Base-by-base conservation (phyloP, 2,329 filamentous ascomycete genomes). In the Zasmidium cellare region DNA sequence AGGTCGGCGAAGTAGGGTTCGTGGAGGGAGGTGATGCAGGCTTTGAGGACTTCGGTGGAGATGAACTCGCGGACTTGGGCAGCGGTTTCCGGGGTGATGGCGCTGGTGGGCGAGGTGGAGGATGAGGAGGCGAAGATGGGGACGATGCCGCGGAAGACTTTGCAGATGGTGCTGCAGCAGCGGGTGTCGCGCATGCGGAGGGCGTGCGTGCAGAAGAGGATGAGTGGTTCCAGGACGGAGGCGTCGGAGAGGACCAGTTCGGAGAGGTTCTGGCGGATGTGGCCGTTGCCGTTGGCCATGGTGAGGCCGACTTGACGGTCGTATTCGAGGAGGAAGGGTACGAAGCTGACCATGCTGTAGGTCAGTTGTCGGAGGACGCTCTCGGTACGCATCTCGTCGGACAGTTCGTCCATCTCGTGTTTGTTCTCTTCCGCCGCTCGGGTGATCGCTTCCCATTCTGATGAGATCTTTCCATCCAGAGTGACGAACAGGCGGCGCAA, bases 301-400 rank as follows among this genome's bases (percentile, higher is more conserved):
- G 50, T 50, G 3, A 44, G 44, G 22, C 47, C 49, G 47, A 59
- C 41, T 56, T 63, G 56, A 75, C 81, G 76, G 81, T 79, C 77
- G 57, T 80, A 79, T 14, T 92, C 92, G 20, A 99, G 80, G 67
- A 97, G 87, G 65, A 91, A 90, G 7, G 91, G 91, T 62, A 97
- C 89, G 82, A 97, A 91, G 67, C 94, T 87, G 25, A 97, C 91
- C 1, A 92, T 91, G 2, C 91, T 91, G 74, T 96, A 94, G 0
- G 93, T 97, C 51, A 97, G 82, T 72, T 97, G 92, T 19, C 94
- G 86, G 47, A 99, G 79, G 25, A 99, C 96, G 70, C 93, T 97
- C 74, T 99, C 94, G 6, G 91, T 88, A 75, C 97, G 96, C 94
- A 99, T 99, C 77, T 99, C 94, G 65, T 97, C 92, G 1, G 90